A percentile compares a stretch with the other conserved stretches of the same genome.
These are phyloP conservation scores for Ophiostoma sp. DNA, from an alignment of 2,329 filamentous ascomycete species.

Conservation along the genomic window DNA sequence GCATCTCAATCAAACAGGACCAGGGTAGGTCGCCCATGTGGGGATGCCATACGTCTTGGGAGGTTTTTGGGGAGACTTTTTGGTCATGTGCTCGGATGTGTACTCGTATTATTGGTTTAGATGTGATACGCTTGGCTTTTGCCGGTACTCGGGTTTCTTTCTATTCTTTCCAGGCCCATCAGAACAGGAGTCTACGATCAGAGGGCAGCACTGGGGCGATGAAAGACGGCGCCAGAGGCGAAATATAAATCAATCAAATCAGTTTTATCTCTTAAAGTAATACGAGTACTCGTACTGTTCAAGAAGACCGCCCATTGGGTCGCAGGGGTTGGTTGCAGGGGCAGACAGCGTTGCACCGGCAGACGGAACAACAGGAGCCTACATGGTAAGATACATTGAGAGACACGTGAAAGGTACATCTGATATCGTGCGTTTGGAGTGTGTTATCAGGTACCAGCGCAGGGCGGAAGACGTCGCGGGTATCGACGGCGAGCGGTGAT, in stretches of 20 bases:
- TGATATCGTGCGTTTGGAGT: not conserved
- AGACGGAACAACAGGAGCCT: not conserved
- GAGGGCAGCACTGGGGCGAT: no score
- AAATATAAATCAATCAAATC: not conserved
- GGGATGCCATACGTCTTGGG: not conserved
- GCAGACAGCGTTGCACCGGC: not conserved
- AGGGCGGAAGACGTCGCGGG: not conserved
- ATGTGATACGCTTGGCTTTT: not conserved
- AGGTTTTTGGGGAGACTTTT: not conserved
- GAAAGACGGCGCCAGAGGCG: no score
- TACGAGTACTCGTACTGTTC: not conserved
- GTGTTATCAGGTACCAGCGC: not conserved
- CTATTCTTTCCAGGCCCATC: no score
- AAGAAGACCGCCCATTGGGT: no score
- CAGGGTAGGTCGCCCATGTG: constrained; percentile 1
- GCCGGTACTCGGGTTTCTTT: no score
- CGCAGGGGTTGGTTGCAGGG: not conserved
- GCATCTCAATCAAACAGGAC: constrained; percentile 1
- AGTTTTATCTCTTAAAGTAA: not conserved
- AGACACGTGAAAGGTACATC: no score
- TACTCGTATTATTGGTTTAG: not conserved
- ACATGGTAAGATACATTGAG: no score
- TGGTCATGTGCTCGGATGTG: constrained; percentile 6
- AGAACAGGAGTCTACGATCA: no score
- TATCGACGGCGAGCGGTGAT: not conserved